phyloP scores from a whole-genome alignment of 257 asterid species.

The Parsonsia alboflavescens region DNA sequence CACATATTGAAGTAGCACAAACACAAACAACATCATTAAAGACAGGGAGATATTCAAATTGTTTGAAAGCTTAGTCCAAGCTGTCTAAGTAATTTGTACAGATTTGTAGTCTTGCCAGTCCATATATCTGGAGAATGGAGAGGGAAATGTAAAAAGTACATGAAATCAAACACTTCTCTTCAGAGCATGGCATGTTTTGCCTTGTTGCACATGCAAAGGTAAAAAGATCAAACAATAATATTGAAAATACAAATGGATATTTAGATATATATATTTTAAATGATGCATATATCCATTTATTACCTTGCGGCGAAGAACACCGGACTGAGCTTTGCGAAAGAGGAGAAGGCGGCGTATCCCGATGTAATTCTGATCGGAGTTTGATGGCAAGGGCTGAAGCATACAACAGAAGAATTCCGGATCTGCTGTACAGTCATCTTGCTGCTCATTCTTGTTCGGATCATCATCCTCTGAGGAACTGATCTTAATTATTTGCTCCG shows the following conservation, averaged over 20 bases:
- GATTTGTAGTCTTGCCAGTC: not conserved
- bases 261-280: not conserved
- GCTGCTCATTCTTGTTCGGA: slow-evolving; percentile 29
- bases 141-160: not conserved
- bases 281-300: not conserved
- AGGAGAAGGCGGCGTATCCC: slow-evolving; percentile 95
- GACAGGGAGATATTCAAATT: not conserved
- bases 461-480: slow-evolving; percentile 29
- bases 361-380: slow-evolving; percentile 77
- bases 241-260: not conserved
- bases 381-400: slow-evolving; percentile 79
- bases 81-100: not conserved
- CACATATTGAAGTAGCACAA: not conserved
- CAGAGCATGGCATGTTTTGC: not conserved
- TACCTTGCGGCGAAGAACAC: slow-evolving; percentile 78
- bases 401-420: slow-evolving; percentile 79
- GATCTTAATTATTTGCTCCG: slow-evolving; percentile 41
- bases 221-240: not conserved
- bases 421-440: slow-evolving; percentile 41
- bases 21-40: not conserved
- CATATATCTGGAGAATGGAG: not conserved
- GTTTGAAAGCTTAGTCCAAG: not conserved
- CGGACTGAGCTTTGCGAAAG: slow-evolving; percentile 74
- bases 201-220: not conserved
- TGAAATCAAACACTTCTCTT: not conserved